Percentiles rank a stretch among this genome's conserved stretches.
These are phyloP conservation scores for Rubroboletus pulcherrimus DNA, from an alignment of 768 basidiomycete genomes.

Conservation along the genomic window DNA sequence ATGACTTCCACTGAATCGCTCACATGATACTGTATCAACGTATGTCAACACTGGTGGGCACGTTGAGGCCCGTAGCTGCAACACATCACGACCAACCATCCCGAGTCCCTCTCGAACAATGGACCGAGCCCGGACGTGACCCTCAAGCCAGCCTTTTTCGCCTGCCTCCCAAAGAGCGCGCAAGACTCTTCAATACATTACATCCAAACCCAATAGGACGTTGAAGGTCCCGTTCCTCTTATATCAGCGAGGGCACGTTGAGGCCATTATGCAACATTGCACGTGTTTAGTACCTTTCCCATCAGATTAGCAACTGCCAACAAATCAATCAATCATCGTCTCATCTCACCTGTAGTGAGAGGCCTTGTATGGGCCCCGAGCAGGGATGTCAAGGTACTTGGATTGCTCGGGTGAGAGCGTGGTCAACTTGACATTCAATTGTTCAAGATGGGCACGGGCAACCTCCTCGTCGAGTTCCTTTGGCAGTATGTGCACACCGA, in stretches of 20 bases:
- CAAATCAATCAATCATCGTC: background rate
- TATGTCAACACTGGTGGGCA: constrained; percentile 15
- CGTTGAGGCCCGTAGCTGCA: constrained; percentile 36
- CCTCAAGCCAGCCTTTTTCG: constrained; percentile 12
- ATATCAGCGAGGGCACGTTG: constrained; percentile 70
- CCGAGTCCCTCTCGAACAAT: constrained; percentile 6
- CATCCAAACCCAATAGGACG: constrained; percentile 46
- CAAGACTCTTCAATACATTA: constrained; percentile 52
- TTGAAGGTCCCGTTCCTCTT: constrained; percentile 64
- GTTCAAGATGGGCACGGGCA: constrained; percentile 89
- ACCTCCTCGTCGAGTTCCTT: constrained; percentile 99
- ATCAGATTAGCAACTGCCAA: background rate
- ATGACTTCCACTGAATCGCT: background rate
- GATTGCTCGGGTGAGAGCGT: constrained; percentile 69
- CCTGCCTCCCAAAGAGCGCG: constrained; percentile 38
- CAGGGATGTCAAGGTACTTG: constrained; percentile 87
- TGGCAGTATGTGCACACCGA: constrained; percentile 98
- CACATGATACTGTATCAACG: background rate
- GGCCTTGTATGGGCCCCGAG: constrained; percentile 76
- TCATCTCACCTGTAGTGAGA: constrained; percentile 61
- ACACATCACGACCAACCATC: constrained; percentile 10
- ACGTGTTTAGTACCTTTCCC: constrained; percentile 29
- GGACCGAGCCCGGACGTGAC: constrained; percentile 15
- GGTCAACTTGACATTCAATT: constrained; percentile 94
- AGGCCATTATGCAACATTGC: constrained; percentile 50